phyloP scores from a whole-genome alignment of 2,329 filamentous ascomycete species.

The Cephalotrichum gorgonifer region DNA sequence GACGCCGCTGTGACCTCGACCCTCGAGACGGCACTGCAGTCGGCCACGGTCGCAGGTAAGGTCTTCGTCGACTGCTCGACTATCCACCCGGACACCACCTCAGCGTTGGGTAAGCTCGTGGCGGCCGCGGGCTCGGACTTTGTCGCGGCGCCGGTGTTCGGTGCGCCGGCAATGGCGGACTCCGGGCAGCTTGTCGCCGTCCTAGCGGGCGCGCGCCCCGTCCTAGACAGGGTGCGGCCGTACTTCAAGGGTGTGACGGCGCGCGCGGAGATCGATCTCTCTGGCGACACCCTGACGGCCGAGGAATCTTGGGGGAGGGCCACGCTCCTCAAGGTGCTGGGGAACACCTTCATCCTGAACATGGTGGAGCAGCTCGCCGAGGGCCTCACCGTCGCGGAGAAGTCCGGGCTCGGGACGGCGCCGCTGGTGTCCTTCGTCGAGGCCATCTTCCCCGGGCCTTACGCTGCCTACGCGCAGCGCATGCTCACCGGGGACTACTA shows the following conservation, averaged over 20 bases:
- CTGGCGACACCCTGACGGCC: slow-evolving; percentile 51
- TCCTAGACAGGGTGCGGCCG: slow-evolving; percentile 54
- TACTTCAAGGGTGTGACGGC: slow-evolving; percentile 67
- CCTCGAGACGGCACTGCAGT: slow-evolving; percentile 43
- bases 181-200: slow-evolving; percentile 63
- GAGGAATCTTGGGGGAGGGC: slow-evolving; percentile 32
- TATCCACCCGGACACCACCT: slow-evolving; percentile 72
- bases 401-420: slow-evolving; percentile 61
- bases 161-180: slow-evolving; percentile 60
- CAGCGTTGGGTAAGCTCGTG: slow-evolving; percentile 49
- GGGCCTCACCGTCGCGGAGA: slow-evolving; percentile 70
- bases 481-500: slow-evolving; percentile 72
- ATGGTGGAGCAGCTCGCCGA: slow-evolving; percentile 75
- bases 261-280: slow-evolving; percentile 59
- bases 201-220: slow-evolving; percentile 51
- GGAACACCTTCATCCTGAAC: slow-evolving; percentile 78
- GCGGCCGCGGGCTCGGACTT: slow-evolving; percentile 57
- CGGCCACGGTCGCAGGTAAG: slow-evolving; percentile 55
- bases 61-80: slow-evolving; percentile 83
- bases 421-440: slow-evolving; percentile 64
- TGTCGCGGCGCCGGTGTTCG: slow-evolving; percentile 62
- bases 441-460: slow-evolving; percentile 64
- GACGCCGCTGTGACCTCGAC: slow-evolving; percentile 61
- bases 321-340: slow-evolving; percentile 67
- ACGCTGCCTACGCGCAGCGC: slow-evolving; percentile 62